Base-by-base conservation (phyloP, 257 asterid species). In the Gentiana straminea region DNA sequence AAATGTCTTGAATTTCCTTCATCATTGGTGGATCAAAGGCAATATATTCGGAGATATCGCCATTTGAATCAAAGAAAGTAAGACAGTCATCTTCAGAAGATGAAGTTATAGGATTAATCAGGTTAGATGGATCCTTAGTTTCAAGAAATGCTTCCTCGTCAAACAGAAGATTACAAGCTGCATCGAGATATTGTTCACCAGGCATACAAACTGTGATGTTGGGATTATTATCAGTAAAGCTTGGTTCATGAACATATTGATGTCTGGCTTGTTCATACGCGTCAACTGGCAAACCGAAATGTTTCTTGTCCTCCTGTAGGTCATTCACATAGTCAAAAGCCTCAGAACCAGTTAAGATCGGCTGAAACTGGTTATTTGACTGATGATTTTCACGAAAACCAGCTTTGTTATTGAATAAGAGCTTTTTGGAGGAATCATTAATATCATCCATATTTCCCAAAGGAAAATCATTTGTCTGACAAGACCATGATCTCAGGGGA, bases 221-320 rank as follows among this genome's bases (percentile, higher is more conserved):
- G 13, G 68, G 49, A 58, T 71, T 55, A 49, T 33, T 64, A 13
- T 77, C 64, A 60, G 76, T 74, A 24, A 24, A 74, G 79, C 86
- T 79, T 13, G 94, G 78, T 70, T 86, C 95, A 61, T 81, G 84
- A 52, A 77, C 75, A 72, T 65, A 85, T 68, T 89, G 95, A 59
- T 71, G 85, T 76, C 76, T 83, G 57, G 83, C 90, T 15, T 84
- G 82, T 81, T 41, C 46, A 41, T 41, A 41, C 46, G 7, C 46
- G 10, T 41, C 46, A 63, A 60, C 76, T 59, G 75, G 85, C 54
- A 75, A 35, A 55, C 67, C 77, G 64, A 62, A 68, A 3, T 70
- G 63, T 59, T 73, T 70, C 39, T 54, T 50, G 59, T 74, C 75
- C 34, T 72, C 86, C 38, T 57, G 65, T 67, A 69, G 75, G 68